Conservation (phyloP, 2,329 filamentous ascomycete species). For the Pseudocercospora crystallina region DNA sequence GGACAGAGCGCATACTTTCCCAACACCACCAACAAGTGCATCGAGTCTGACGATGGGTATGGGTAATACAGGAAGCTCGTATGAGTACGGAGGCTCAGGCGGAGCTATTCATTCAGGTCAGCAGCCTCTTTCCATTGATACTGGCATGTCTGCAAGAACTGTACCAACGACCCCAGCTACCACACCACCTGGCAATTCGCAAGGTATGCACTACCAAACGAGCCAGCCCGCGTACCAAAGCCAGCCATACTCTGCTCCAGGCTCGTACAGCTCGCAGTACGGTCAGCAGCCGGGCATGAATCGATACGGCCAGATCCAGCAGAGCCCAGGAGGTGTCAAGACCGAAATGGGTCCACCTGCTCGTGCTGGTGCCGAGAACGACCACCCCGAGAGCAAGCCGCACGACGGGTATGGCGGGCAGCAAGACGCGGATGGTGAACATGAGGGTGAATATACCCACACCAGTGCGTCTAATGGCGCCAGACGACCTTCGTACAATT, state of each 20-base stretch:
- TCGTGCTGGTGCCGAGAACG: constrained; percentile 58
- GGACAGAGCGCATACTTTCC: constrained; percentile 88
- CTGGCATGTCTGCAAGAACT: constrained; percentile 68
- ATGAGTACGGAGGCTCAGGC: constrained; percentile 67
- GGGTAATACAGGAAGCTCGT: constrained; percentile 69
- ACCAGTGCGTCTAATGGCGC: constrained; percentile 69
- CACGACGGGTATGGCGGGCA: constrained; percentile 59
- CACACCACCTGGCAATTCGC: constrained; percentile 75
- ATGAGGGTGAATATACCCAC: constrained; percentile 79
- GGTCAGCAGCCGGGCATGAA: constrained; percentile 70
- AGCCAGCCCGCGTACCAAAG: constrained; percentile 69
- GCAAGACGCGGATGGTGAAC: constrained; percentile 38
- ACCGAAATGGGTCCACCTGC: constrained; percentile 85
- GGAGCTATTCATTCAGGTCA: constrained; percentile 53
- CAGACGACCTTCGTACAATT: constrained; percentile 73
- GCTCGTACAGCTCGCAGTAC: constrained; percentile 50
- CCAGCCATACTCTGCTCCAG: constrained; percentile 73
- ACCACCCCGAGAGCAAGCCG: constrained; percentile 65
- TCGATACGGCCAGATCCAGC: constrained; percentile 59
- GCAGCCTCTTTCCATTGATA: constrained; percentile 79
- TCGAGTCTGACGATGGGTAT: constrained; percentile 75
- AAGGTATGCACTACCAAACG: constrained; percentile 77
- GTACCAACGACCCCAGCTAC: constrained; percentile 88
- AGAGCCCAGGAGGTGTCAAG: constrained; percentile 64
- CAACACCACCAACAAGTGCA: constrained; percentile 89